Conservation (phyloP, 2,329 filamentous ascomycete species). For the Colletotrichum gigasporum region DNA sequence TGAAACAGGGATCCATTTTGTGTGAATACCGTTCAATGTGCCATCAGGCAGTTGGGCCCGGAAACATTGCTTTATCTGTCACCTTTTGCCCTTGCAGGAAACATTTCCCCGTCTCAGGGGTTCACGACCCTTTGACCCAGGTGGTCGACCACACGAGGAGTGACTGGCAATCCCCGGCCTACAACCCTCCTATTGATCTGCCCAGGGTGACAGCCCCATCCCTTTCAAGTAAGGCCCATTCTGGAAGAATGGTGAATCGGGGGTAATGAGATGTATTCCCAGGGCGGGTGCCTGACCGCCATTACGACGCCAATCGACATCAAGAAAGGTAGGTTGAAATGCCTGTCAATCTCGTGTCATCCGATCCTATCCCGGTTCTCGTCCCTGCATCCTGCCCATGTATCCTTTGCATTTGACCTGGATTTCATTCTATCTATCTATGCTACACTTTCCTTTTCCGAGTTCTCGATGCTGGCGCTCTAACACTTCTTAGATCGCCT, state of each 20-base stretch:
- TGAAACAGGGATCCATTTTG: neutral
- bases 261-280: no score
- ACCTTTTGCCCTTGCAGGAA: neutral
- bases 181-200: neutral
- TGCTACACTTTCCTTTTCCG: neutral
- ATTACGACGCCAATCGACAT: neutral
- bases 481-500: neutral
- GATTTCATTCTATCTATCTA: no score
- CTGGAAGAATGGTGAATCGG: neutral
- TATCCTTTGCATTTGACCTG: no score
- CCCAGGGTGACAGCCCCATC: neutral
- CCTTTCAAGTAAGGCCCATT: neutral
- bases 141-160: neutral
- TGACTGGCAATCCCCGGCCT: neutral
- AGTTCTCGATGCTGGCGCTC: constrained; percentile 1
- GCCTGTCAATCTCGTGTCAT: neutral
- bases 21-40: neutral
- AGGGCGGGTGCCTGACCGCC: no score
- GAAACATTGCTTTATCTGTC: neutral
- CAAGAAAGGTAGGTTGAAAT: neutral
- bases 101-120: constrained; percentile 2
- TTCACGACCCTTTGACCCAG: neutral
- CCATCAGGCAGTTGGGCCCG: neutral
- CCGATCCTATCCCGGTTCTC: neutral
- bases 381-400: neutral